A percentile compares a stretch with the other conserved stretches of the same genome.
These are phyloP conservation scores for Geopyxis carbonaria DNA, from an alignment of 495 filamentous ascomycete species.

Conservation along the genomic window DNA sequence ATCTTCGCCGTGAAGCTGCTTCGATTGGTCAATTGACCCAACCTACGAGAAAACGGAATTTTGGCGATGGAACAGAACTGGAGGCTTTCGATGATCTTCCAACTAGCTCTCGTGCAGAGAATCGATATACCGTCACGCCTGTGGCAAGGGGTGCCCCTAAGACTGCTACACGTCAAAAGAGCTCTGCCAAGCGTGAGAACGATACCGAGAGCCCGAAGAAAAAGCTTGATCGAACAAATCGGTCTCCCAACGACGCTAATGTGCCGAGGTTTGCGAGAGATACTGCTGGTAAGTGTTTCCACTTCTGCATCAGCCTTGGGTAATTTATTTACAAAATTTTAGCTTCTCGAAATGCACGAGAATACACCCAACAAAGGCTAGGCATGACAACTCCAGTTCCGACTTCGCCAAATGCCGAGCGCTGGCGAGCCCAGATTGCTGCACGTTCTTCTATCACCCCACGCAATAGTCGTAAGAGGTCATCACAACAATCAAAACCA, in stretches of 20 bases:
- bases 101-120: constrained; percentile 66
- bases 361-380: constrained; percentile 44
- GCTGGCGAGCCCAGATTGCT: constrained; percentile 62
- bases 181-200: constrained; percentile 31
- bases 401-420: constrained; percentile 43
- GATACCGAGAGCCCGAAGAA: constrained; percentile 18
- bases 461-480: constrained; percentile 19
- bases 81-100: constrained; percentile 91
- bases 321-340: constrained; percentile 64
- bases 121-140: constrained; percentile 65
- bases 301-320: constrained; percentile 21
- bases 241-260: constrained; percentile 26
- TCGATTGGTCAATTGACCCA: constrained; percentile 52
- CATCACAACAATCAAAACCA: constrained; percentile 46
- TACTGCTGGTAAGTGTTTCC: constrained; percentile 49
- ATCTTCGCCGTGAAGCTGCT: constrained; percentile 38
- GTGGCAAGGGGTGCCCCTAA: constrained; percentile 51
- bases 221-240: constrained; percentile 7
- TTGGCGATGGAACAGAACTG: constrained; percentile 81
- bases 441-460: constrained; percentile 25
- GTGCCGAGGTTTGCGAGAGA: constrained; percentile 79
- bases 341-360: constrained; percentile 76
- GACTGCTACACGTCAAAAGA: constrained; percentile 46
- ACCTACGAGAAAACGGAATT: constrained; percentile 56
- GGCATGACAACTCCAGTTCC: constrained; percentile 29